Percentiles rank a stretch among this genome's conserved stretches.
phyloP scores from a whole-genome alignment of 257 asterid species.

The Linaria vulgaris region DNA sequence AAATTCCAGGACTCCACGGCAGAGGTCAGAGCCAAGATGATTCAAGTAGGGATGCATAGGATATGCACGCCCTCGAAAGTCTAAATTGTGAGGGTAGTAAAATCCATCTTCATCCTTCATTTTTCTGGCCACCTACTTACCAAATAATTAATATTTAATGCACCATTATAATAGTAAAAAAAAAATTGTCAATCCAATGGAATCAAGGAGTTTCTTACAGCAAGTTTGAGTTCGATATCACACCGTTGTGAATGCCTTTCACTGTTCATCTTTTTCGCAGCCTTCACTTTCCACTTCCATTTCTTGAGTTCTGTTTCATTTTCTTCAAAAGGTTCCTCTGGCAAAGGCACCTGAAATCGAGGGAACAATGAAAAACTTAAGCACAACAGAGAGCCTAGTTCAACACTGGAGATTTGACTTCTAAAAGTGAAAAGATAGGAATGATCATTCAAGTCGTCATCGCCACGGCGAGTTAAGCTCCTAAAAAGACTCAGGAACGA shows the following conservation, averaged over 20 bases:
- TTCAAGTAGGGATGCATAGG: slow-evolving; percentile 99
- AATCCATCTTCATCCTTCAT: slow-evolving; percentile 98
- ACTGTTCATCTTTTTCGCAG: slow-evolving; percentile 64
- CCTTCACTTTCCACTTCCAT: slow-evolving; percentile 88
- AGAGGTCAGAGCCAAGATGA: slow-evolving; percentile 96
- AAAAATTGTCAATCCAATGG: slow-evolving; percentile 14
- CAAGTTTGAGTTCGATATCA: slow-evolving; percentile 91
- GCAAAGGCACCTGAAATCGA: slow-evolving; percentile 62
- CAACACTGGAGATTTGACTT: background rate
- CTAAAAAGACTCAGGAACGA: slow-evolving; percentile 3
- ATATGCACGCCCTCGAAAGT: slow-evolving; percentile 98
- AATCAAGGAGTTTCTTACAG: slow-evolving; percentile 56
- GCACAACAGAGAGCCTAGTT: slow-evolving; percentile 2
- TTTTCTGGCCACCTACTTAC: slow-evolving; percentile 87
- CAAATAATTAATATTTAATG: slow-evolving; percentile 26
- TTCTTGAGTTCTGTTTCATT: slow-evolving; percentile 70
- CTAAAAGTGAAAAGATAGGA: background rate
- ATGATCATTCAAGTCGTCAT: background rate
- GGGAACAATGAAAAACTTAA: slow-evolving; percentile 19
- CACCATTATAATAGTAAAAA: slow-evolving; percentile 6
- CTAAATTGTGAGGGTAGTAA: slow-evolving; percentile 94
- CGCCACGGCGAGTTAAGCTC: background rate
- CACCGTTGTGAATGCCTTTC: slow-evolving; percentile 95
- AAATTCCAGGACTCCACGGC: slow-evolving; percentile 92
- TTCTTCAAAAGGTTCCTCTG: slow-evolving; percentile 78